Base-by-base conservation (phyloP, 139 green algal species). In the Tetradesmus lagerheimii region DNA sequence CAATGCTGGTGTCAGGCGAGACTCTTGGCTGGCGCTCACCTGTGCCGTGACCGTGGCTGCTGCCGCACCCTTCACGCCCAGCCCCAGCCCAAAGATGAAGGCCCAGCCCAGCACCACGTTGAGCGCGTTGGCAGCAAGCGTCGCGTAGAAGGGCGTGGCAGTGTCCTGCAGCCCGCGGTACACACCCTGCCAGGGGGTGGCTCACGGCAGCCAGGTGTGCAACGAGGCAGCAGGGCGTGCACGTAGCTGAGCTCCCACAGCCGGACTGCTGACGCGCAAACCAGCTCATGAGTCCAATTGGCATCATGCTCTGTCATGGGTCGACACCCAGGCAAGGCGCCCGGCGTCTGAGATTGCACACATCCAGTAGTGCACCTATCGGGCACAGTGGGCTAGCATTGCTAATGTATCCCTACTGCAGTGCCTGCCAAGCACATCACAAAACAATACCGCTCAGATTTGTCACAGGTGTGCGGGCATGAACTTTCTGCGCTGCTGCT, bases 111-210 rank as follows among this genome's bases (percentile, higher is more conserved):
- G 90, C 20, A 74, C 80, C 0, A 97, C 81, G 89, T 98, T 97
- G 43, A 97, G 39, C 8, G 38, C 86, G 90, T 97, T 98, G 91
- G 93, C 87, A 4, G 74, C 91, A 39, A 97, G 53, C 1, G 95
- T 96, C 45, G 96, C 94, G 41, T 57, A 75, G n/a, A 98, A 93
- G 29, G 96, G 95, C 1, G 95, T 97, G 29, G 64, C 74, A 47
- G 94, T 97, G 94, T 98, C 96, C 71, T 95, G 89, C 31, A 97
- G 81, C 14, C 96, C 96, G 0, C 95, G 90, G 76, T 95, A 97
- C 27, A 95, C 95, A 27, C 96, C 96, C 92, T 97, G 91, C 41
- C 11, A 29, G 4, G 27, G 5, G 5, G 34, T 41, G 86, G 87
- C 25, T 9, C 75, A 12, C 27, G 11, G 20, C 34, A 16, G 77